Evolutionary conservation across 2,329 filamentous ascomycete genomes (phyloP), one percentile per base, ranked within the genome.

Genomic region (Rutstroemia sydowiana): DNA sequence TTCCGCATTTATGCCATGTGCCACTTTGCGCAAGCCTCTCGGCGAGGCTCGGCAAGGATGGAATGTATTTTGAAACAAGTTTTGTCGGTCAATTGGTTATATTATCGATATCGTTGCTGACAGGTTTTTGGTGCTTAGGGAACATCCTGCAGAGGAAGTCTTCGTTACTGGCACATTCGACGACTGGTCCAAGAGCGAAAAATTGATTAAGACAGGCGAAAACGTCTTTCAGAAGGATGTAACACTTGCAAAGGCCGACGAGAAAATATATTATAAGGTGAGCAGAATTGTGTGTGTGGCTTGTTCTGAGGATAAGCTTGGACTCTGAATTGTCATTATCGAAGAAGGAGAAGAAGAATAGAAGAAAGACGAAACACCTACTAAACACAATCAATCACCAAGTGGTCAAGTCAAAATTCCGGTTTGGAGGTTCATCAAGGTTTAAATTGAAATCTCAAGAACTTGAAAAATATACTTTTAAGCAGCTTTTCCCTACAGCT

Each of bases 141-240:
- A 85, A 67, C 84, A 93, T 69, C 75, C 82, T 63, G 91, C 83
- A 63, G 88, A 87, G 67, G 78, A 84, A 61, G 92, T 97, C 69
- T 92, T 86, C 71, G 93, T 97, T 63, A 97, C 92, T 37, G 93
- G 93, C 68, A 92, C 88, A 57, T 97, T 97, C 68, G 92, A 97
- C 72, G 79, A 88, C 73, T 98, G 93, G 93, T 78, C 79, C 61
- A 92, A 93, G 76, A 89, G 82, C 52, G 81, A 92, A 69, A 81
- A 87, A 74, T 79, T 98, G 53, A 83, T 90, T 44, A 89, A 88
- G 73, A 77, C 82, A 37, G 86, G 79, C 66, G 75, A 82, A n/a
- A n/a, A n/a, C 58, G 63, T 77, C 62, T 95, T 95, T 70, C 77
- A 86, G 71, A 95, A 95, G 76, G 81, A 81, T 31, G 89, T 98